These are phyloP conservation scores for Petunia axillaris DNA, from an alignment of 257 asterid genomes.

Conservation along the genomic window DNA sequence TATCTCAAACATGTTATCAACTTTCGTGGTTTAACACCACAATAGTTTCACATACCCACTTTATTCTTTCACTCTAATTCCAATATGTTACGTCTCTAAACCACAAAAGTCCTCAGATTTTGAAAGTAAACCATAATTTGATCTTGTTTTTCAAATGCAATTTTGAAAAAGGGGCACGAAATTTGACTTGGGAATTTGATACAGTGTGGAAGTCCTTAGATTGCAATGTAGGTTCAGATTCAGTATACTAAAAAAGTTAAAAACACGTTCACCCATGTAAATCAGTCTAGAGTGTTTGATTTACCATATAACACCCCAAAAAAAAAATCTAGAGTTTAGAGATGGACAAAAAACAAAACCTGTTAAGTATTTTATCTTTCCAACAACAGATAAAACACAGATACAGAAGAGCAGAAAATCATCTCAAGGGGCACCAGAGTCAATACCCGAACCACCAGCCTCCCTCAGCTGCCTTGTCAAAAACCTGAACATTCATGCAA, in stretches of 20 bases:
- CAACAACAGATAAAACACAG: slow-evolving; percentile 18
- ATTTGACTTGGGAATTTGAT: neutral
- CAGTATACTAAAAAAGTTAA: neutral
- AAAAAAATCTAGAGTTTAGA: neutral
- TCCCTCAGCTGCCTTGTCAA: neutral
- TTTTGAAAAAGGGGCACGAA: no score
- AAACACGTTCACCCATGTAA: neutral
- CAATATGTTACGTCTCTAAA: no score
- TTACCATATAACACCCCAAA: neutral
- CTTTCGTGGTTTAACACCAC: no score
- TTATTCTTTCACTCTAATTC: no score
- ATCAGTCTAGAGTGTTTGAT: neutral
- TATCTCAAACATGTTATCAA: no score
- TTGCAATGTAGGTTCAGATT: neutral
- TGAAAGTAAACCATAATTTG: no score
- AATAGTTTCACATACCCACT: no score
- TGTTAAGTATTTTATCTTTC: neutral
- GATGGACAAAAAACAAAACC: neutral
- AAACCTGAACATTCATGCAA: neutral
- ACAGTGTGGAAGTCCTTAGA: no score
- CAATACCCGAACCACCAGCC: slow-evolving; percentile 93
- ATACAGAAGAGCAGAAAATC: slow-evolving; percentile 25
- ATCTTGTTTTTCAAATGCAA: neutral
- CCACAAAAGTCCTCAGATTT: no score
- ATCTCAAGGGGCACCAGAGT: slow-evolving; percentile 46